Percentiles rank a stretch among this genome's conserved stretches.
Evolutionary conservation across 768 basidiomycete genomes (phyloP).

Genomic region (Leccinellum luteum): DNA sequence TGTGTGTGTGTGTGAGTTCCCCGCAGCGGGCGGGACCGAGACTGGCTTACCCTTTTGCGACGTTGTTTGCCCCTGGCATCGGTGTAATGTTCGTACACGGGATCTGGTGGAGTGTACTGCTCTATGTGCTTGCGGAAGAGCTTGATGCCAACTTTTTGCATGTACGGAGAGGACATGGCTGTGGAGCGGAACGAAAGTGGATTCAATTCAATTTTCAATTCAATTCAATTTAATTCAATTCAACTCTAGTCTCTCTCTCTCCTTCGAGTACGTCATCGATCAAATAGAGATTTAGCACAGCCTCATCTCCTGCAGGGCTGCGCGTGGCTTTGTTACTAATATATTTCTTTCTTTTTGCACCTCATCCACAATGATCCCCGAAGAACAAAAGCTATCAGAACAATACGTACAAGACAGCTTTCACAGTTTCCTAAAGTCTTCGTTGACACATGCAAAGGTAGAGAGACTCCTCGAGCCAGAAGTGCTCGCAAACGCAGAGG

Average conservation of each 20-base stretch:
- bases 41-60: conserved; percentile 34
- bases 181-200: background rate
- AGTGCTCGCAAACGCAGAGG: conserved; percentile 72
- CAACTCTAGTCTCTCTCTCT: too few relatives aligned
- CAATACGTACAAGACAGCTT: conserved; percentile 72
- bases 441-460: conserved; percentile 72
- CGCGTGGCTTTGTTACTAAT: too few relatives aligned
- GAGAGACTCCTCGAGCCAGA: conserved; percentile 74
- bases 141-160: conserved; percentile 49
- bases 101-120: conserved; percentile 69
- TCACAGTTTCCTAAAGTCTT: conserved; percentile 78
- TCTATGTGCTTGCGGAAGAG: conserved; percentile 65
- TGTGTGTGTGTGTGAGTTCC: too few relatives aligned
- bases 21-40: conserved; percentile 13
- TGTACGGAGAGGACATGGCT: conserved; percentile 28
- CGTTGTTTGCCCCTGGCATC: conserved; percentile 30
- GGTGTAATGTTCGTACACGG: conserved; percentile 53
- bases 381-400: conserved; percentile 51
- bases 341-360: background rate
- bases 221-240: background rate
- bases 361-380: conserved; percentile 16
- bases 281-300: background rate
- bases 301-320: conserved; percentile 4
- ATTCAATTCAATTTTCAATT: background rate
- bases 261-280: conserved; percentile 17